Conservation (phyloP, 108 stramenopile genomes). For the Bacterosira constricta region DNA sequence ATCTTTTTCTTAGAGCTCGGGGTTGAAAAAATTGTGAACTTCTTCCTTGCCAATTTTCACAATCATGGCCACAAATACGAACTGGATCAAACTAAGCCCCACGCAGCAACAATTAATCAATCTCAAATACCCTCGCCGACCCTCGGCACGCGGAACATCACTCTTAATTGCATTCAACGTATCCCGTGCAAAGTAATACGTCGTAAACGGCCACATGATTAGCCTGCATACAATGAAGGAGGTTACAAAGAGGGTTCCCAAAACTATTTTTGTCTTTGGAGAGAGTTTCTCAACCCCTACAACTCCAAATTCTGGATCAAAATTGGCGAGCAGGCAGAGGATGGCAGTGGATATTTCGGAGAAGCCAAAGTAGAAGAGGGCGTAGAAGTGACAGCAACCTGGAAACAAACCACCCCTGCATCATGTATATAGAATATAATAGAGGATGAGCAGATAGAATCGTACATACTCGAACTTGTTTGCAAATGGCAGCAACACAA, state of each 20-base stretch:
- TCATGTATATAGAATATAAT: background rate
- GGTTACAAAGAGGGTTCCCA: conserved; percentile 72
- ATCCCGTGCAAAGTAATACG: conserved; percentile 74
- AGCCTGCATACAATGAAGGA: conserved; percentile 78
- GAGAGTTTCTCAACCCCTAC: conserved; percentile 74
- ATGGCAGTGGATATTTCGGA: conserved; percentile 80
- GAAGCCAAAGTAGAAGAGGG: conserved; percentile 80
- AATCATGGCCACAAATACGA: conserved; percentile 80
- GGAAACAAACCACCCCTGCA: conserved; percentile 62
- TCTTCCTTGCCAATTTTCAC: conserved; percentile 65
- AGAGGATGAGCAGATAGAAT: too few species aligned
- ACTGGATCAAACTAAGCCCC: conserved; percentile 65
- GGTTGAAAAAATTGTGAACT: conserved; percentile 48
- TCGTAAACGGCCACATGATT: conserved; percentile 73
- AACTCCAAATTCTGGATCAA: conserved; percentile 81
- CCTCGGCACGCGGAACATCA: conserved; percentile 46
- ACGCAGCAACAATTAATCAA: conserved; percentile 54
- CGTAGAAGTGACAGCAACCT: conserved; percentile 70
- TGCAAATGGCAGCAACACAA: too few species aligned
- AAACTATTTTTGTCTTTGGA: conserved; percentile 64
- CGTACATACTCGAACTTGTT: too few species aligned
- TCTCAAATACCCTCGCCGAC: conserved; percentile 52
- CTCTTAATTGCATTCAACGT: conserved; percentile 47
- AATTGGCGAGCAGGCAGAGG: conserved; percentile 81
- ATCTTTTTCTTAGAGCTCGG: too few species aligned